Percentiles rank a stretch among this genome's conserved stretches.
These are phyloP conservation scores for Candida hispaniensis DNA, from an alignment of 805 yeast genomes.

Conservation along the genomic window DNA sequence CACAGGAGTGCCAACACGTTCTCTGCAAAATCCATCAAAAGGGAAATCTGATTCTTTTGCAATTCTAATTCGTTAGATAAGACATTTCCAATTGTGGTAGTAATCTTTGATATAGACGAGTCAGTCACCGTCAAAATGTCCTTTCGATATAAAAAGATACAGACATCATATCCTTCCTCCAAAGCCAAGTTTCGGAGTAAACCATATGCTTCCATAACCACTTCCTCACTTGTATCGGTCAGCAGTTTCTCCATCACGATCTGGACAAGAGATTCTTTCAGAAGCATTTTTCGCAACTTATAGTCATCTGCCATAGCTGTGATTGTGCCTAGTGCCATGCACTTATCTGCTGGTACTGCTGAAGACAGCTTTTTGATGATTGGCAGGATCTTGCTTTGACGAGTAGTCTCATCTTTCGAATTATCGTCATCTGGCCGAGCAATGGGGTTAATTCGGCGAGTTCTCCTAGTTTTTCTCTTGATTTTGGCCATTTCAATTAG, in stretches of 20 bases:
- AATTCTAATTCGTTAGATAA: constrained; percentile 16
- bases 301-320: constrained; percentile 61
- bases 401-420: constrained; percentile 38
- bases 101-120: constrained; percentile 41
- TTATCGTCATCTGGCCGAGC: constrained; percentile 25
- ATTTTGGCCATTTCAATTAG: constrained; percentile 57
- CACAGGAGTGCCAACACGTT: constrained; percentile 59
- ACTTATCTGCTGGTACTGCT: constrained; percentile 56
- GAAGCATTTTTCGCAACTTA: constrained; percentile 46
- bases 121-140: constrained; percentile 60
- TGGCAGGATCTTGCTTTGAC: constrained; percentile 53
- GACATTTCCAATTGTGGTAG: constrained; percentile 36
- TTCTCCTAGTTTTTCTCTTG: constrained; percentile 51
- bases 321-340: constrained; percentile 67
- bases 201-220: constrained; percentile 73
- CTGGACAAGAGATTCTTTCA: constrained; percentile 63
- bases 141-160: constrained; percentile 64
- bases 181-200: constrained; percentile 66
- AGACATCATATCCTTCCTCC: constrained; percentile 81
- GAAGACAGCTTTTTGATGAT: constrained; percentile 55
- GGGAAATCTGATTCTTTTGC: constrained; percentile 14
- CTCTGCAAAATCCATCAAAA: constrained; percentile 47
- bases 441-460: constrained; percentile 22
- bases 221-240: constrained; percentile 59
- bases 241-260: constrained; percentile 53